These are phyloP conservation scores for Fraxinus cuspidata DNA, from an alignment of 257 asterid genomes.

Conservation along the genomic window DNA sequence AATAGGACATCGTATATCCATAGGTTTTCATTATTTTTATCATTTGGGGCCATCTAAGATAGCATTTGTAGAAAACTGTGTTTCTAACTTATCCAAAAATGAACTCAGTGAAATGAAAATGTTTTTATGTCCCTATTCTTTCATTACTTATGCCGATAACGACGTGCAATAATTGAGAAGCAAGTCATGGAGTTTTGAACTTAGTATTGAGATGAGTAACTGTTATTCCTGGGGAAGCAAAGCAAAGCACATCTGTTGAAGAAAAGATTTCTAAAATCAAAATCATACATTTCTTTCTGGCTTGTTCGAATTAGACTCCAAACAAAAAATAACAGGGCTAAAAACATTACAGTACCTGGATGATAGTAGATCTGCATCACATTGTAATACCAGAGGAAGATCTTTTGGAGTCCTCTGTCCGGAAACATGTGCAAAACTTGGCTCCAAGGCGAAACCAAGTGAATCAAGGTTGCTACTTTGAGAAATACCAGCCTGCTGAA, in stretches of 20 bases:
- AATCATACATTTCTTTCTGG: background rate
- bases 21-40: background rate
- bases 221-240: background rate
- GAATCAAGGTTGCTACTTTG: conserved; percentile 51
- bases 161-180: background rate
- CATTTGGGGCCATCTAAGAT: background rate
- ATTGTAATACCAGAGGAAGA: conserved; percentile 31
- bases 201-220: background rate
- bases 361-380: conserved; percentile 37
- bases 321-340: background rate
- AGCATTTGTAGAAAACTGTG: background rate
- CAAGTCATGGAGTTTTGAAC: background rate
- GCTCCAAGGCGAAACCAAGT: conserved; percentile 71
- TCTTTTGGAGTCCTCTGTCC: conserved; percentile 34
- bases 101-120: background rate
- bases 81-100: background rate
- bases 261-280: background rate
- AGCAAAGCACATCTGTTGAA: background rate
- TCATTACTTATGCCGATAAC: background rate
- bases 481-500: conserved; percentile 75
- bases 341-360: conserved; percentile 37
- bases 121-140: background rate
- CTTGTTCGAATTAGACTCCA: background rate
- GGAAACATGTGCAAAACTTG: conserved; percentile 37
- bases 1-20: background rate